These are phyloP conservation scores for Colletotrichum theobromicola DNA, from an alignment of 2,329 filamentous ascomycete genomes.

Conservation along the genomic window DNA sequence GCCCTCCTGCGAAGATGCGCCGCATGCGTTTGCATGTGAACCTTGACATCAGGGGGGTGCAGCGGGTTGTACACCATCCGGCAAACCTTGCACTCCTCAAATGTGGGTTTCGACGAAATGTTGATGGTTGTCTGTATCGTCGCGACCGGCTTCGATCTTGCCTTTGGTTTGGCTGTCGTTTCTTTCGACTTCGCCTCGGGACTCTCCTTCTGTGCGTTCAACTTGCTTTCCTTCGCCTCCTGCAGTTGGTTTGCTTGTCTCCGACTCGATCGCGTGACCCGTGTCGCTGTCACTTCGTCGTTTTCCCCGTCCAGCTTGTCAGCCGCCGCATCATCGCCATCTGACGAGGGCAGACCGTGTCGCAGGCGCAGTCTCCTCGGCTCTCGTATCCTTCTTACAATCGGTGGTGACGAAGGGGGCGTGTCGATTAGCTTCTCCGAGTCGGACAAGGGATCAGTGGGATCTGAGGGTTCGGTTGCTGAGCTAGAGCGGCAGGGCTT, in stretches of 20 bases:
- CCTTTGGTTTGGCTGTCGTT: background rate
- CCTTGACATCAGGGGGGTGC: slow-evolving; percentile 48
- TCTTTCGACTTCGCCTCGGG: background rate
- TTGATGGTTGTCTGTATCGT: slow-evolving; percentile 49
- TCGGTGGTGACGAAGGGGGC: slow-evolving; percentile 27
- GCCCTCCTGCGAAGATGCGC: background rate
- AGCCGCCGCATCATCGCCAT: background rate
- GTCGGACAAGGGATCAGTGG: slow-evolving; percentile 11
- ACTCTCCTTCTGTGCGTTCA: background rate
- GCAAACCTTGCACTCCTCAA: slow-evolving; percentile 48
- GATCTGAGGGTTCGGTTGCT: slow-evolving; percentile 1
- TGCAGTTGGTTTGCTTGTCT: background rate
- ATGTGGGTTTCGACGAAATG: slow-evolving; percentile 44
- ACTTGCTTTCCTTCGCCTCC: background rate
- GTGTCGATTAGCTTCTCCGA: slow-evolving; percentile 21
- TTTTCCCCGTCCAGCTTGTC: background rate
- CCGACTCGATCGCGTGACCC: background rate
- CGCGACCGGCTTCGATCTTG: slow-evolving; percentile 22
- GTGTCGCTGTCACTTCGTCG: background rate
- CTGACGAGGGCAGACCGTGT: background rate
- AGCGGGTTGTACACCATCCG: slow-evolving; percentile 50
- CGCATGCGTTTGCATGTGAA: slow-evolving; percentile 42
- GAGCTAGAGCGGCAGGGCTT: slow-evolving; percentile 31
- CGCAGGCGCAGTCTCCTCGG: slow-evolving; percentile 21
- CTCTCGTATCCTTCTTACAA: slow-evolving; percentile 7